phyloP scores from a whole-genome alignment of 805 yeast species.

The Diddensiella transvaalensis region DNA sequence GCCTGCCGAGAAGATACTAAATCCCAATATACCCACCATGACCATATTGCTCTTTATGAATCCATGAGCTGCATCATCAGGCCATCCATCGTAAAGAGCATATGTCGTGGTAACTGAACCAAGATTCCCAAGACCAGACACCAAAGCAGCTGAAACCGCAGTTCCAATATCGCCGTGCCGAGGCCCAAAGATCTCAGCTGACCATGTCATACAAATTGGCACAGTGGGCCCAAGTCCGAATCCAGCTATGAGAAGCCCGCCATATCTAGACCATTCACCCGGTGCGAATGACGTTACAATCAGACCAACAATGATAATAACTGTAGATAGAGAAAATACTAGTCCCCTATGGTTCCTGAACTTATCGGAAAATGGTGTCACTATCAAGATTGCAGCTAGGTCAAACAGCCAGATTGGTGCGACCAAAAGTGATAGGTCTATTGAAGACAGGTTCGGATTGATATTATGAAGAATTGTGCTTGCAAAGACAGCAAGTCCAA shows the following conservation, averaged over 20 bases:
- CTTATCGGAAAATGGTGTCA: slow-evolving; percentile 79
- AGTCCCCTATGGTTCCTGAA: slow-evolving; percentile 56
- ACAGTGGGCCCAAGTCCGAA: slow-evolving; percentile 90
- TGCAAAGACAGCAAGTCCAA: slow-evolving; percentile 80
- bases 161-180: slow-evolving; percentile 79
- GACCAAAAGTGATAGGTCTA: slow-evolving; percentile 67
- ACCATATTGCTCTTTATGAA: slow-evolving; percentile 78
- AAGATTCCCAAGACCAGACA: slow-evolving; percentile 80
- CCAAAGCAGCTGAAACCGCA: slow-evolving; percentile 79
- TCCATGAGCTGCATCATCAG: slow-evolving; percentile 60
- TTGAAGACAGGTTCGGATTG: slow-evolving; percentile 59
- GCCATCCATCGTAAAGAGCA: slow-evolving; percentile 86
- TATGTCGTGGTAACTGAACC: slow-evolving; percentile 85
- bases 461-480: slow-evolving; percentile 67
- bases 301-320: slow-evolving; percentile 70
- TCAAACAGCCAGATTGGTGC: slow-evolving; percentile 94
- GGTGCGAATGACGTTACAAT: slow-evolving; percentile 72
- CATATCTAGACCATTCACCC: slow-evolving; percentile 73
- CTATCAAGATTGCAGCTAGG: slow-evolving; percentile 62
- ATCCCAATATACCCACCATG: slow-evolving; percentile 71
- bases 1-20: slow-evolving; percentile 55
- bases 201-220: slow-evolving; percentile 81
- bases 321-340: slow-evolving; percentile 58
- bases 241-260: slow-evolving; percentile 77
- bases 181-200: slow-evolving; percentile 68